phyloP scores from a whole-genome alignment of 164 flowering plant species.

The Tinospora cordifolia region DNA sequence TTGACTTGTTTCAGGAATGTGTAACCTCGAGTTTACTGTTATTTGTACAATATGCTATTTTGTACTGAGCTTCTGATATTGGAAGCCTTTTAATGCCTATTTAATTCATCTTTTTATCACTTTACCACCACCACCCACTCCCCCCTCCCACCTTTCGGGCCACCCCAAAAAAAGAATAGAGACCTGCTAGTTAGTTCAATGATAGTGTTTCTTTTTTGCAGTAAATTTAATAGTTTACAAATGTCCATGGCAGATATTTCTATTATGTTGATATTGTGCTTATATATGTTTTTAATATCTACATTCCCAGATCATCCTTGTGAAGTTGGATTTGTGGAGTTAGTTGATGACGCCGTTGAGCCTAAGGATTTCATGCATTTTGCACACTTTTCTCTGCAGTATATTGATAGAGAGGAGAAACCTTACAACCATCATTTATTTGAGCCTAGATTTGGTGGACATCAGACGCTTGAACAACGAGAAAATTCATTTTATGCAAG shows the following conservation, averaged over 20 bases:
- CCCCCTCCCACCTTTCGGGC: too few relatives aligned
- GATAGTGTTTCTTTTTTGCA: background rate
- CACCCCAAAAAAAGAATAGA: background rate
- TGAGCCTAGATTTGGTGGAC: slow-evolving; percentile 81
- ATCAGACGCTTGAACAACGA: slow-evolving; percentile 80
- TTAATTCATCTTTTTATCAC: background rate
- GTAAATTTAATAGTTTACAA: background rate
- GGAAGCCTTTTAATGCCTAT: background rate
- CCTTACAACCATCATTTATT: slow-evolving; percentile 14
- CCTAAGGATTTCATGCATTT: slow-evolving; percentile 50
- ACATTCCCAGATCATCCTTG: slow-evolving; percentile 64
- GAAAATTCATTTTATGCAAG: slow-evolving; percentile 65
- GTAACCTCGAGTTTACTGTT: background rate
- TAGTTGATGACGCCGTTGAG: slow-evolving; percentile 48
- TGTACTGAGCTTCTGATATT: background rate
- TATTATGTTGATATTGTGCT: slow-evolving; percentile 2
- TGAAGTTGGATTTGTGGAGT: slow-evolving; percentile 42
- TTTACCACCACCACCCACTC: background rate
- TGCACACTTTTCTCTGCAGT: slow-evolving; percentile 46
- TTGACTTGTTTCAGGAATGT: background rate
- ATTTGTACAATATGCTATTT: background rate
- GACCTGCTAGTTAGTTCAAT: background rate
- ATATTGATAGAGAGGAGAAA: slow-evolving; percentile 47
- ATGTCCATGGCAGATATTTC: background rate
- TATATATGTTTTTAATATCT: background rate